Evolutionary conservation across 345 rosid genomes (phyloP), one percentile per base, ranked within the genome.

Genomic region (Sonneratia caseolaris): DNA sequence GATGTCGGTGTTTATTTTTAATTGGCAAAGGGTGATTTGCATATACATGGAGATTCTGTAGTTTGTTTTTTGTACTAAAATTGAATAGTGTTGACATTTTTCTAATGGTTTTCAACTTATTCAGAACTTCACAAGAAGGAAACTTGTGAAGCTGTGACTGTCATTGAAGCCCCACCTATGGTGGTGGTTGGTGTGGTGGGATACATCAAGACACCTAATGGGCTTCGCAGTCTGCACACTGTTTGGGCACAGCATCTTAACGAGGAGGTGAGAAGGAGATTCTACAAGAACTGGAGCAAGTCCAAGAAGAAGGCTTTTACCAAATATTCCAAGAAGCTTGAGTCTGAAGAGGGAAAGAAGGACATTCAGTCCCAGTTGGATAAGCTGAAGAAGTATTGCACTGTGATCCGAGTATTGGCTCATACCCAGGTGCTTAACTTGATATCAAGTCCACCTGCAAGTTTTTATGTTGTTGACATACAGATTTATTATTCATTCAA

Each of bases 41-140:
- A 4, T 22, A 57, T 57, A 57, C 32, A 4, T 57, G 64, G 64
- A 3, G 19, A 16, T 64, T 21, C 18, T 16, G 3, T 9, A 69
- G 21, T 13, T 22, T 43, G 3, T 13, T 42, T 1, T 47, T 45
- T 69, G 19, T 68, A 14, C 16, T 68, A 12, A 12, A 4, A n/a
- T 0, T 12, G 24, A 3, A 62, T 43, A 67, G 11, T 40, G 37
- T 49, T 49, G 53, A 40, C 56, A 27, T 4, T 72, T 40, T 43
- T 12, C 73, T 42, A 35, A 55, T 15, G 2, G 48, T 32, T 15
- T 37, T 64, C 7, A 48, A 10, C 62, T 49, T 24, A 3, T 49
- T 0, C 75, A 86, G 91, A 91, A 84, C 97, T 93, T 16, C 98
- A 94, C 87, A 89, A 93, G 88, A 91, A 91, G 82, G 97, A 93